Conservation (phyloP, 2,329 filamentous ascomycete genomes). For the Diaporthe velutina region DNA sequence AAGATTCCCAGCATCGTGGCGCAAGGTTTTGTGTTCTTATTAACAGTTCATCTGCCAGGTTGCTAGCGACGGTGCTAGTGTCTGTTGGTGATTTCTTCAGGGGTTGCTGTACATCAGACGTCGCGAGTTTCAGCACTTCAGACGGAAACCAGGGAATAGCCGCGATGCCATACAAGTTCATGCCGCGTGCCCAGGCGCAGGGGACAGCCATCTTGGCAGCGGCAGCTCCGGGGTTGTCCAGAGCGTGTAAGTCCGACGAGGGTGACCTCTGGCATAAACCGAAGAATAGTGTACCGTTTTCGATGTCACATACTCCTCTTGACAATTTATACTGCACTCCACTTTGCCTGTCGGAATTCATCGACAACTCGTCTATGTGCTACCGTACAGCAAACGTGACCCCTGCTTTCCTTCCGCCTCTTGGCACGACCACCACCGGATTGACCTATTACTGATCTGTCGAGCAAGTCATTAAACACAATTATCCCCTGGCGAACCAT, state of each 20-base stretch:
- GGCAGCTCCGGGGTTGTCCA: not conserved
- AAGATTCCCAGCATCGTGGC: conserved; percentile 26
- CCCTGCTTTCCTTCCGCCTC: not conserved
- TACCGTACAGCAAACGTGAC: not conserved
- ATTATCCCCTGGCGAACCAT: too few relatives aligned
- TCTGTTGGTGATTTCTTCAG: not conserved
- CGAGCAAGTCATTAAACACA: not conserved
- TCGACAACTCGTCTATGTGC: not conserved
- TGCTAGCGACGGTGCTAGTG: not conserved
- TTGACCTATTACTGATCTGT: not conserved
- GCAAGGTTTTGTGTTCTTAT: not conserved
- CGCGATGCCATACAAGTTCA: conserved; percentile 23
- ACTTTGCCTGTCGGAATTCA: not conserved
- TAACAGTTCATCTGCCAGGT: not conserved
- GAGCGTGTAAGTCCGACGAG: not conserved
- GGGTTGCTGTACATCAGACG: conserved; percentile 30
- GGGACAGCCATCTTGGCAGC: conserved; percentile 1
- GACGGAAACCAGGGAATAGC: conserved; percentile 27
- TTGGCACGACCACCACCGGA: too few relatives aligned
- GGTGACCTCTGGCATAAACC: conserved; percentile 3
- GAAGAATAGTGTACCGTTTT: not conserved
- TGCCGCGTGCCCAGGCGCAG: conserved; percentile 20
- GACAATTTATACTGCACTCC: conserved; percentile 3
- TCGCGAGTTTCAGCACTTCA: conserved; percentile 22
- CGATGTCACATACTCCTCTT: conserved; percentile 1